phyloP scores from a whole-genome alignment of 2,329 filamentous ascomycete species.

The Sclerotinia subarctica region DNA sequence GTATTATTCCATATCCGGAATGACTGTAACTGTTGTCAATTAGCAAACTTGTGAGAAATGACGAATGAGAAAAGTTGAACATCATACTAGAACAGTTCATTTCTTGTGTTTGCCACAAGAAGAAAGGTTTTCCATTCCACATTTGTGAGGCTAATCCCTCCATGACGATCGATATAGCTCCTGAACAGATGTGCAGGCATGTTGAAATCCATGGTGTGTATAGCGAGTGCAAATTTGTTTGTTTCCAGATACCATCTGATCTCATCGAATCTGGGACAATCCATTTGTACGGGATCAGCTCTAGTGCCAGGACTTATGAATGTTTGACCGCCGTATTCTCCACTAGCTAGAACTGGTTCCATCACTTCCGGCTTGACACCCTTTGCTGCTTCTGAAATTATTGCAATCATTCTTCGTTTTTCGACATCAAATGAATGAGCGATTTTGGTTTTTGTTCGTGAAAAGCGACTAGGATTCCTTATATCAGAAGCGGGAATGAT shows the following conservation, averaged over 20 bases:
- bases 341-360: neutral
- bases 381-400: neutral
- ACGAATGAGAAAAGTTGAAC: neutral
- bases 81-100: slow-evolving; percentile 2
- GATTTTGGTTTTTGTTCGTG: neutral
- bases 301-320: neutral
- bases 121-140: slow-evolving; percentile 10
- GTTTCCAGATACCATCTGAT: neutral
- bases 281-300: neutral
- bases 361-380: neutral
- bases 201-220: slow-evolving; percentile 8
- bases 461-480: neutral
- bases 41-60: neutral
- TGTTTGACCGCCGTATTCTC: neutral
- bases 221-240: slow-evolving; percentile 9
- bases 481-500: no score
- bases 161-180: slow-evolving; percentile 3
- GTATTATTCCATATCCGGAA: neutral
- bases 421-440: slow-evolving; percentile 4
- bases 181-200: slow-evolving; percentile 10
- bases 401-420: neutral
- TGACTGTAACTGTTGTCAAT: neutral
- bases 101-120: slow-evolving; percentile 4
- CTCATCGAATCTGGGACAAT: slow-evolving; percentile 5
- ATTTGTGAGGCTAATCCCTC: slow-evolving; percentile 5